Percentiles rank a stretch among this genome's conserved stretches.
Evolutionary conservation across 2,329 filamentous ascomycete species (phyloP).

Genomic region (Pseudocercospora vitis): DNA sequence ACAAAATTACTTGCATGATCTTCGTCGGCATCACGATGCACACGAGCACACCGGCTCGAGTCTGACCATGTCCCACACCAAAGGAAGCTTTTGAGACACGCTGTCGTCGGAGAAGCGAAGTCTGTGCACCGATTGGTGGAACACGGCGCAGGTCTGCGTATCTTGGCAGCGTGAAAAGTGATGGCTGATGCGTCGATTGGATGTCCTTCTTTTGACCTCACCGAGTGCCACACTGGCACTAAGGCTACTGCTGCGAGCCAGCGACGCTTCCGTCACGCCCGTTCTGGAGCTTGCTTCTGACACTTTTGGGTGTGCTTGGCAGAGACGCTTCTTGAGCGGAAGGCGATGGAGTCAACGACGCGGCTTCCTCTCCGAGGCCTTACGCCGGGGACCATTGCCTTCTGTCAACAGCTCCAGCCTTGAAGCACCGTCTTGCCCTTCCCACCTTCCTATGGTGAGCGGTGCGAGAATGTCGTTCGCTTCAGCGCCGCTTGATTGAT

Average conservation of each 20-base stretch:
- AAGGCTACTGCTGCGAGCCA: conserved; percentile 11
- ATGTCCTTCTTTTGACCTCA: conserved; percentile 15
- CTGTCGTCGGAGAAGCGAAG: background rate
- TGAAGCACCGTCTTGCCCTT: background rate
- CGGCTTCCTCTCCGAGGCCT: conserved; percentile 9
- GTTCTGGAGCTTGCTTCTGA: conserved; percentile 8
- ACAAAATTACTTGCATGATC: conserved; percentile 25
- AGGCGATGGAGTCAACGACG: background rate
- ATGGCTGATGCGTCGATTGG: conserved; percentile 2
- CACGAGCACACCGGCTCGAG: conserved; percentile 10
- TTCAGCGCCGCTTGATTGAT: conserved; percentile 1
- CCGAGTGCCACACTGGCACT: conserved; percentile 16
- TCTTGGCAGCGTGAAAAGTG: background rate
- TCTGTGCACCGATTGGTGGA: background rate
- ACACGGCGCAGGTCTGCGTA: background rate
- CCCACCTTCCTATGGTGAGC: background rate
- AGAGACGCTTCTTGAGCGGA: background rate
- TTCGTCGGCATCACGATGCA: conserved; percentile 15
- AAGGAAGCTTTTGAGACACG: conserved; percentile 14
- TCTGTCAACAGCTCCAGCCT: background rate
- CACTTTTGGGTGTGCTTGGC: background rate
- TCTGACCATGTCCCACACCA: conserved; percentile 7
- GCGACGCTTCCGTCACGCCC: conserved; percentile 1
- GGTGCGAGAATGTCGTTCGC: background rate
- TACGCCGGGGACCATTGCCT: conserved; percentile 2